These are phyloP conservation scores for Podaxis pistillaris DNA, from an alignment of 768 basidiomycete species.

Conservation along the genomic window DNA sequence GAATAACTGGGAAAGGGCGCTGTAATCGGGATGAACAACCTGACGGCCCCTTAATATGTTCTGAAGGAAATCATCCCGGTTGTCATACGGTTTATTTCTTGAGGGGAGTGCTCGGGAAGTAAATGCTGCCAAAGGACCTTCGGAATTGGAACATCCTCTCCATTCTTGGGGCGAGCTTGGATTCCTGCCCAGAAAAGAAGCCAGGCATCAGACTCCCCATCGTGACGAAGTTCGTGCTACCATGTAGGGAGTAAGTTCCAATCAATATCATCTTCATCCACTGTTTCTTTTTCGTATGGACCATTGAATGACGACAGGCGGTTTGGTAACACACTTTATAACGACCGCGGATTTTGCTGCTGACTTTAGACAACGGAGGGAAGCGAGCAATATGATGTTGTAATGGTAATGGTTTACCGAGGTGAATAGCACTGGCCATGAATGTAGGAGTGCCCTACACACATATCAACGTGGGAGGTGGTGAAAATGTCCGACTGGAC, in stretches of 20 bases:
- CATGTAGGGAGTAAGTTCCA: background rate
- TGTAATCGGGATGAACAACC: background rate
- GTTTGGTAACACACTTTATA: background rate
- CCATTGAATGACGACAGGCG: background rate
- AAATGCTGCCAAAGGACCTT: too few relatives aligned
- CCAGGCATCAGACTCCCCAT: constrained; percentile 15
- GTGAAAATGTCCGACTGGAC: background rate
- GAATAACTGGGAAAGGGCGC: background rate
- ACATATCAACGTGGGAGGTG: background rate
- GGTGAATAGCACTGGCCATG: constrained; percentile 12
- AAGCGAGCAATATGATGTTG: too few relatives aligned
- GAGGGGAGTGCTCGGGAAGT: too few relatives aligned
- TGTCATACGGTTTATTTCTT: background rate
- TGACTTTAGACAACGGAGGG: too few relatives aligned
- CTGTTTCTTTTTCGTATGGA: background rate
- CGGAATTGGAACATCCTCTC: background rate
- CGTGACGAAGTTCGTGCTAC: constrained; percentile 10
- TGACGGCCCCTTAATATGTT: too few relatives aligned
- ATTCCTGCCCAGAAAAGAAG: constrained; percentile 7
- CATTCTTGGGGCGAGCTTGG: background rate
- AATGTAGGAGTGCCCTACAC: constrained; percentile 11
- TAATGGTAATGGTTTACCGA: background rate
- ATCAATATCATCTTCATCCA: background rate
- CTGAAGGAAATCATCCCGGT: background rate
- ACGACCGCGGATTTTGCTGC: too few relatives aligned